Base-by-base conservation (phyloP, 805 yeast species). In the Sugiyamaella marilandica region DNA sequence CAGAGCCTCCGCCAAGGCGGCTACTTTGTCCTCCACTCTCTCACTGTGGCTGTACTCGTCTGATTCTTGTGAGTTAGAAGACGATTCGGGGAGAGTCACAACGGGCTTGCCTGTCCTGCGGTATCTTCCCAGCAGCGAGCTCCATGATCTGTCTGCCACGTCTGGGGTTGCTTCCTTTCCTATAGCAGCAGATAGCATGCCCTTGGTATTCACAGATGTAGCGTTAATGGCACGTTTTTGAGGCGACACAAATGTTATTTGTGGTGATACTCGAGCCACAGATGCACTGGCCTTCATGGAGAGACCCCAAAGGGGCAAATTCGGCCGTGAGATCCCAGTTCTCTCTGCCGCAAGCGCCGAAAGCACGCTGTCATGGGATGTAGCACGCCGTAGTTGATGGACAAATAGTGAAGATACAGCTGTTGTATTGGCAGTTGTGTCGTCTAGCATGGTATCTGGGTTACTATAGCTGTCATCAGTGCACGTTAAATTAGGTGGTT, bases 291-390 rank as follows among this genome's bases (percentile, higher is more conserved):
- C 37, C 36, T 24, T 44, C 13, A 41, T 45, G 5, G 43, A 19
- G 18, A n/a, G 18, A 5, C 19, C n/a, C 18, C 33, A 44, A 5
- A 45, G 31, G 5, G 49, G 46, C 10, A 31, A n/a, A 9, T 8
- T 11, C 21, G 34, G 47, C 10, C 21, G 39, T 5, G 36, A 14
- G 19, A 18, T 14, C 11, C 24, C 18, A 13, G 14, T 41, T 35
- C 41, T 19, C 14, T 45, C 31, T 14, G 10, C 16, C 43, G 18
- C 19, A 5, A 45, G n/a, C 19, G 49, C 5, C 14, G 49, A 45
- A 10, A 45, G 21, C 14, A 47, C 39, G n/a, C 50, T 47, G 9
- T 47, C 50, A 18, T 47, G 50, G 13, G 50, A 47, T 2, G 50
- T 46, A n/a, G 18, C 50, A 35, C 21, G 19, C 10, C 50, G 50